Conservation (phyloP, 2,329 filamentous ascomycete species). For the Plectosphaerella cucumerina region DNA sequence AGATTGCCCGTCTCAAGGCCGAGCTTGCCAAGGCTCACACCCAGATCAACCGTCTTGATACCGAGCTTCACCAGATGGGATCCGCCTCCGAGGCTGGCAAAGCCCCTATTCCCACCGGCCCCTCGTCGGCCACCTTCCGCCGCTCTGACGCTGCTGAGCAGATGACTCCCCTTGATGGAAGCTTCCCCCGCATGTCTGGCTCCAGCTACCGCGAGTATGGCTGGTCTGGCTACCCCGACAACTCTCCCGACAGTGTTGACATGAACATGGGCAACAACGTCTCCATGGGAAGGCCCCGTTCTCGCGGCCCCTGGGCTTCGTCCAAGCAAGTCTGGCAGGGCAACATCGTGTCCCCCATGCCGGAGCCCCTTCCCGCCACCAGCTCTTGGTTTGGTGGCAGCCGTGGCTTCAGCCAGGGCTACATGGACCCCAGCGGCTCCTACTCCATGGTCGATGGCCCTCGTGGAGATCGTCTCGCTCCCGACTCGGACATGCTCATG, state of each 20-base stretch:
- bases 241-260: slow-evolving; percentile 30
- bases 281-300: slow-evolving; percentile 3
- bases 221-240: slow-evolving; percentile 53
- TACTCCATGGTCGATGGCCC: slow-evolving; percentile 34
- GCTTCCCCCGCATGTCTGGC: not conserved
- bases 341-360: slow-evolving; percentile 23
- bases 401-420: slow-evolving; percentile 32
- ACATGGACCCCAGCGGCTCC: slow-evolving; percentile 32
- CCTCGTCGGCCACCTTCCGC: slow-evolving; percentile 22
- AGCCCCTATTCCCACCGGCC: not conserved
- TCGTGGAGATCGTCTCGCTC: slow-evolving; percentile 40
- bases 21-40: slow-evolving; percentile 68
- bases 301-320: slow-evolving; percentile 53
- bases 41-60: slow-evolving; percentile 66
- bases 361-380: slow-evolving; percentile 25
- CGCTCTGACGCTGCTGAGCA: slow-evolving; percentile 31
- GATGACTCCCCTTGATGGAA: slow-evolving; percentile 1
- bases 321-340: slow-evolving; percentile 35
- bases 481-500: slow-evolving; percentile 44
- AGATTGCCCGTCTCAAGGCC: slow-evolving; percentile 64
- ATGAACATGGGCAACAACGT: not conserved
- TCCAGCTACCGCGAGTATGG: slow-evolving; percentile 31
- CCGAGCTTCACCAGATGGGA: slow-evolving; percentile 64
- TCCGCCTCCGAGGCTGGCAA: not conserved
- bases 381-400: slow-evolving; percentile 40